phyloP scores from a whole-genome alignment of 2,329 filamentous ascomycete species.

The Fusarium guadeloupense region DNA sequence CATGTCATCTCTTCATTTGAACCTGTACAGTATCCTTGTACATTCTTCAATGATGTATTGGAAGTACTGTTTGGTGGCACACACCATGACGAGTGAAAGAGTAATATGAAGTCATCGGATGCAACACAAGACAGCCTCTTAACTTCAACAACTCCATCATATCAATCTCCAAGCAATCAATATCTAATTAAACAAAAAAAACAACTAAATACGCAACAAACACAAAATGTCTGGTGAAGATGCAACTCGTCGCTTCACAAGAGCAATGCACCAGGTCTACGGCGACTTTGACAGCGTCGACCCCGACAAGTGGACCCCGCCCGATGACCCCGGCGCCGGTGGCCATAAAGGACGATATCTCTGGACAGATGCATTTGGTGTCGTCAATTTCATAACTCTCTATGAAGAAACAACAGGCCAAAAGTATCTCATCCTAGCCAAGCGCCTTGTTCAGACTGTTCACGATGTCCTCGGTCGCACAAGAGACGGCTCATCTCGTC shows the following conservation, averaged over 20 bases:
- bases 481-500: conserved; percentile 56
- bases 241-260: conserved; percentile 43
- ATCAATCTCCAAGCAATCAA: too few species aligned
- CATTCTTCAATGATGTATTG: not conserved
- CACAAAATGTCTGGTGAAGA: conserved; percentile 6
- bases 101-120: conserved; percentile 13
- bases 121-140: not conserved
- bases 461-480: conserved; percentile 63
- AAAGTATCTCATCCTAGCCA: conserved; percentile 60
- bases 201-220: not conserved
- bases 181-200: not conserved
- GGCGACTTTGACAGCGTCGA: conserved; percentile 45
- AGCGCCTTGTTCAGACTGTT: conserved; percentile 58
- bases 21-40: not conserved
- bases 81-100: conserved; percentile 5
- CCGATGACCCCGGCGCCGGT: conserved; percentile 55
- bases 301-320: conserved; percentile 56
- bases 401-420: conserved; percentile 49
- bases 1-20: not conserved
- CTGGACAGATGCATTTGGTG: conserved; percentile 69
- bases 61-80: not conserved
- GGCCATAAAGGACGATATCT: conserved; percentile 67
- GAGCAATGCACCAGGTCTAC: conserved; percentile 52
- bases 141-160: not conserved
- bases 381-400: conserved; percentile 67